Conservation (phyloP, 257 asterid species). For the Nicotiana paniculata region DNA sequence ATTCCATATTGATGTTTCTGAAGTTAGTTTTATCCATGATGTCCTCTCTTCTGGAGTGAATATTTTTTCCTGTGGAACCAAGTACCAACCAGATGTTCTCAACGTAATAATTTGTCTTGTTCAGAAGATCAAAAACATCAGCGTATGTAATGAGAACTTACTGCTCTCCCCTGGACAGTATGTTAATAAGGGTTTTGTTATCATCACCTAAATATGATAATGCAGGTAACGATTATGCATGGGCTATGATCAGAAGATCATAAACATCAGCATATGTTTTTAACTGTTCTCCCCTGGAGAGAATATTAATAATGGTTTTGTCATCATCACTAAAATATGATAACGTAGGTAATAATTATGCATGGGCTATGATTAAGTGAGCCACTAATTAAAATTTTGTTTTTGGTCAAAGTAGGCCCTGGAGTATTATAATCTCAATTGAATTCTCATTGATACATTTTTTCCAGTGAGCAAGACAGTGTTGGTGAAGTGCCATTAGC, state of each 20-base stretch:
- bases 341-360: not conserved
- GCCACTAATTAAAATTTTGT: not conserved
- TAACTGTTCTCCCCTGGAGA: not conserved
- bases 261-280: too few species aligned
- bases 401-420: not conserved
- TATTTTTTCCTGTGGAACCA: not conserved
- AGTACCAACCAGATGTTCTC: not conserved
- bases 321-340: constrained; percentile 7
- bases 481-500: constrained; percentile 30
- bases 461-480: constrained; percentile 45
- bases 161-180: not conserved
- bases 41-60: not conserved
- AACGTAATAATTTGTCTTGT: not conserved
- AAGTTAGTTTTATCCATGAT: not conserved
- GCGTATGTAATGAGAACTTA: not conserved
- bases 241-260: not conserved
- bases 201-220: constrained; percentile 1
- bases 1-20: not conserved
- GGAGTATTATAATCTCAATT: not conserved
- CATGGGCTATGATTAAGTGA: not conserved
- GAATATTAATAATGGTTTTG: not conserved
- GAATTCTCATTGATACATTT: constrained; percentile 8
- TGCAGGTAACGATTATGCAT: not conserved
- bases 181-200: not conserved
- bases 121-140: not conserved